Evolutionary conservation across 73 alveolate genomes (phyloP).

Genomic region (Effrenium voratum): DNA sequence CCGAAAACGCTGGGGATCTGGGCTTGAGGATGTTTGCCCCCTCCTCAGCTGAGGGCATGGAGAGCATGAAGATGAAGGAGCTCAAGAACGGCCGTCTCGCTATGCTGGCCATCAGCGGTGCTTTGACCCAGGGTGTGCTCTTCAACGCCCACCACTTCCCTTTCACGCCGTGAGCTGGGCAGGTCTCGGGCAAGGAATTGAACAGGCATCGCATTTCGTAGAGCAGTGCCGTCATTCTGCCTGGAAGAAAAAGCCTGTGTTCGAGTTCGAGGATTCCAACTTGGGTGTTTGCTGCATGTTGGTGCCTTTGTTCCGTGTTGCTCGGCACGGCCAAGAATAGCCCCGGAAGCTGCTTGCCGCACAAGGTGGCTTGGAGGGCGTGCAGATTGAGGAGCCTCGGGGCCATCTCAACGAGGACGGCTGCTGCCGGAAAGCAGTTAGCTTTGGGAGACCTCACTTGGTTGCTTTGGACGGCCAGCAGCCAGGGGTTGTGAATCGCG

Average conservation of each 20-base stretch:
- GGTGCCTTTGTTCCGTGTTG: too few relatives aligned
- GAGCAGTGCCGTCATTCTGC: too few relatives aligned
- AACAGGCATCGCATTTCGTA: too few relatives aligned
- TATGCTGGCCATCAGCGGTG: slow-evolving; percentile 67
- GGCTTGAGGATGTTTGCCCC: slow-evolving; percentile 31
- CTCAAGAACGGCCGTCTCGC: slow-evolving; percentile 72
- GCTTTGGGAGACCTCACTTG: too few relatives aligned
- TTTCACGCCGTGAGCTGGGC: too few relatives aligned
- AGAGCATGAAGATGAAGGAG: slow-evolving; percentile 54
- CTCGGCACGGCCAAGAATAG: too few relatives aligned
- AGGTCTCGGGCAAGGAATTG: too few relatives aligned
- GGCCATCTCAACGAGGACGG: slow-evolving; percentile 44
- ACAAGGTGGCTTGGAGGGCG: not conserved
- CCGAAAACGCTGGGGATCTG: slow-evolving; percentile 72
- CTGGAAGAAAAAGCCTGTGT: too few relatives aligned
- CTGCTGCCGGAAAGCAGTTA: not conserved
- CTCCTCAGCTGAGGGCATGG: slow-evolving; percentile 29
- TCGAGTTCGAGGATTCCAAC: too few relatives aligned
- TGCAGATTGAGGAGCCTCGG: slow-evolving; percentile 36
- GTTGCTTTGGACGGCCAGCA: too few relatives aligned
- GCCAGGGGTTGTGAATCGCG: too few relatives aligned
- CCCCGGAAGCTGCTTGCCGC: not conserved
- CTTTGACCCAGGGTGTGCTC: slow-evolving; percentile 44
- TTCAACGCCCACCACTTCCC: slow-evolving; percentile 68
- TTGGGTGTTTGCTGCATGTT: too few relatives aligned